Conservation (phyloP, 2,329 filamentous ascomycete genomes). For the Cadophora gregata region DNA sequence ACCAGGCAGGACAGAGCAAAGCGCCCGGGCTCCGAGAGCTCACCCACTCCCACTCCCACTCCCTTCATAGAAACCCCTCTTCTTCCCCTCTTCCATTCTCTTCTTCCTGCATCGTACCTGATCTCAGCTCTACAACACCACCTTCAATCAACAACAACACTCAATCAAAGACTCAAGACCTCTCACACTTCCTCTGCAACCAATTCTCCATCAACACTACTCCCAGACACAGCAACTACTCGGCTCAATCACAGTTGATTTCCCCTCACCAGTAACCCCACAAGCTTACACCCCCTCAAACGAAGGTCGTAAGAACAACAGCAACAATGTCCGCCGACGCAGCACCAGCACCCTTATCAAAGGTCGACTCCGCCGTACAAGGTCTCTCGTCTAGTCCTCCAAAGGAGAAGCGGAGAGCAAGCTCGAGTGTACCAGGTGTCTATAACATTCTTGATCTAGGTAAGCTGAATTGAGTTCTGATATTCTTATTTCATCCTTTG, state of each 20-base stretch:
- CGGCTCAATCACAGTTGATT: neutral
- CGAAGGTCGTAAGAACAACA: slow-evolving; percentile 21
- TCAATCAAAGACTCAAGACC: slow-evolving; percentile 7
- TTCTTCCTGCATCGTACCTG: slow-evolving; percentile 36
- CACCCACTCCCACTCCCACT: no score
- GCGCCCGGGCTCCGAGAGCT: slow-evolving; percentile 14
- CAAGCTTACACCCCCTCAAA: slow-evolving; percentile 17
- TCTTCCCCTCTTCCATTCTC: slow-evolving; percentile 14
- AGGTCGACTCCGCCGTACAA: slow-evolving; percentile 91
- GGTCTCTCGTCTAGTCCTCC: slow-evolving; percentile 73
- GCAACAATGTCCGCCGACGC: slow-evolving; percentile 59
- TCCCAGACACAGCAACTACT: slow-evolving; percentile 9
- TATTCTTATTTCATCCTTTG: neutral
- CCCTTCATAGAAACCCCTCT: slow-evolving; percentile 13
- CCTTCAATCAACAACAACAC: slow-evolving; percentile 11
- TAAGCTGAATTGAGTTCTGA: slow-evolving; percentile 54
- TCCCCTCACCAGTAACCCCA: slow-evolving; percentile 19
- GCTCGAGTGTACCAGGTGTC: slow-evolving; percentile 75
- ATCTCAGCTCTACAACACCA: slow-evolving; percentile 28
- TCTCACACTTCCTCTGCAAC: neutral
- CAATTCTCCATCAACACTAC: neutral
- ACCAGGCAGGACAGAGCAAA: neutral
- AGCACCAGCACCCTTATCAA: slow-evolving; percentile 65
- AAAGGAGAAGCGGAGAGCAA: slow-evolving; percentile 71
- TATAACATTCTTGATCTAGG: slow-evolving; percentile 86